phyloP scores from a whole-genome alignment of 495 filamentous ascomycete species.

The Penicillium daleae region DNA sequence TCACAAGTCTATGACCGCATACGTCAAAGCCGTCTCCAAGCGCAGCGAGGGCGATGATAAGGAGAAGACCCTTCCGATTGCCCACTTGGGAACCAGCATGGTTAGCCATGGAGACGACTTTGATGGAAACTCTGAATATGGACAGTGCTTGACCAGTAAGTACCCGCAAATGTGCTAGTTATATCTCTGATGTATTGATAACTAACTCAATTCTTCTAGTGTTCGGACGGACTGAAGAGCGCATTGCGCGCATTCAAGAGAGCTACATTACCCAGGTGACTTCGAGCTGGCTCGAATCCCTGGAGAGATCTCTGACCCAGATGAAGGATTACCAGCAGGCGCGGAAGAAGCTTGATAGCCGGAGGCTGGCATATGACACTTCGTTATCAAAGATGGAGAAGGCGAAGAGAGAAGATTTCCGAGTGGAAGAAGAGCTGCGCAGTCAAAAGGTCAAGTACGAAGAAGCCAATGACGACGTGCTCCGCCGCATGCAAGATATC shows the following conservation, averaged over 20 bases:
- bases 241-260: conserved; percentile 85
- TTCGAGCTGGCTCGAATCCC: conserved; percentile 85
- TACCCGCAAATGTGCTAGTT: conserved; percentile 11
- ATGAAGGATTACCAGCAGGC: conserved; percentile 94
- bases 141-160: conserved; percentile 81
- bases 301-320: conserved; percentile 87
- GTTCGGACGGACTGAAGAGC: conserved; percentile 85
- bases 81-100: conserved; percentile 85
- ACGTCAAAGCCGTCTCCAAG: conserved; percentile 90
- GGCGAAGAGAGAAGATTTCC: conserved; percentile 89
- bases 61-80: conserved; percentile 83
- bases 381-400: conserved; percentile 92
- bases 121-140: conserved; percentile 88
- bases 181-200: conserved; percentile 5
- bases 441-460: conserved; percentile 95
- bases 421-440: conserved; percentile 90
- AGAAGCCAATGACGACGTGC: conserved; percentile 91
- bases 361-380: conserved; percentile 89
- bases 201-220: conserved; percentile 44
- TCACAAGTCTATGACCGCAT: conserved; percentile 84
- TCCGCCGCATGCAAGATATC: conserved; percentile 94
- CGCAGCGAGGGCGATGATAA: conserved; percentile 80
- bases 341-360: conserved; percentile 92
- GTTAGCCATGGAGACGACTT: conserved; percentile 92
- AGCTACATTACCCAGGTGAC: conserved; percentile 80